Base-by-base conservation (phyloP, 2,329 filamentous ascomycete species). In the Gyromitra esculenta region DNA sequence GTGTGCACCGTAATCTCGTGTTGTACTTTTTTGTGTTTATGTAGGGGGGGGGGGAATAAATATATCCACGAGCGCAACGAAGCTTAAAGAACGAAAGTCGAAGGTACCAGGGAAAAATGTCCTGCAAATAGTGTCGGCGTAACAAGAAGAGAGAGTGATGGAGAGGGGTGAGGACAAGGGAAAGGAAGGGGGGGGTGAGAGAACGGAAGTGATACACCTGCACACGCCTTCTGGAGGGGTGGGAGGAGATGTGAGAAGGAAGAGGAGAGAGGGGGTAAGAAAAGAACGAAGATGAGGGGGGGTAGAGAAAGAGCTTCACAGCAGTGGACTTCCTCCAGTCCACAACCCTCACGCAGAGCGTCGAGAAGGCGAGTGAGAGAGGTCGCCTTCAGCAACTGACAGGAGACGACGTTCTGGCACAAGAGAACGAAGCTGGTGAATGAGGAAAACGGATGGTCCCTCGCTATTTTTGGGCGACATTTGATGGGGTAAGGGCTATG, bases 1-100 rank as follows among this genome's bases (percentile, higher is more conserved):
- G 73, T 78, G 73, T 74, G 63, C 67, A 78, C 76, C 64, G 74
- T 73, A 78, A 77, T 74, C 48, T 77, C 59, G 76, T 73, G 76
- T 56, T 77, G 76, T 69, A 73, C 73, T 65, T 69, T 66, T 78
- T 70, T 68, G 65, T 64, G 63, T 77, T 75, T 77, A 77, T 75
- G 75, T 77, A 76, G 64, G 75, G 52, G 50, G 50, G 50, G 25
- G 25, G 25, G 64, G 54, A 70, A 75, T 54, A 70, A 65, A 77
- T 77, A 63, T 75, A 77, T 75, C 75, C 75, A 77, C 75, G 75
- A 74, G 72, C 39, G 70, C 65, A 70, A 71, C 50, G 75, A 77
- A 77, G 71, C 75, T 65, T 77, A 77, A 77, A 75, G 65, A 75
- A 74, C 66, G 64, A 77, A 65, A 75, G 64, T 64, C 71, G 66